These are phyloP conservation scores for Talaromyces sp. DNA, from an alignment of 2,329 filamentous ascomycete genomes.

Conservation along the genomic window DNA sequence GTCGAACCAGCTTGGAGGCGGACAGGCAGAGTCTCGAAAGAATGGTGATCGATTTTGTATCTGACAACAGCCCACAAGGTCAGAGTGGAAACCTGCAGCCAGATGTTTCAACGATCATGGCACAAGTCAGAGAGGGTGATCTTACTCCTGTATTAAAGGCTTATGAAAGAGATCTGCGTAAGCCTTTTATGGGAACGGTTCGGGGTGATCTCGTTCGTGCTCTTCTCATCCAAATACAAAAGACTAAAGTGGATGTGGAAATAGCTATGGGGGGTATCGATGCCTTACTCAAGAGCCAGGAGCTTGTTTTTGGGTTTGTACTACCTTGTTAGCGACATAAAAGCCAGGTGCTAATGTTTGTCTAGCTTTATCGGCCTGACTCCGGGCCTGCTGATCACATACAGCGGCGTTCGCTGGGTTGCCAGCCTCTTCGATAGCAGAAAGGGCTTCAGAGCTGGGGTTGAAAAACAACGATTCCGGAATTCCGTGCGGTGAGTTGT, in stretches of 20 bases:
- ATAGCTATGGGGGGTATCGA: conserved; percentile 95
- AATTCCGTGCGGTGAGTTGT: conserved; percentile 64
- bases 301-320: conserved; percentile 76
- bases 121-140: conserved; percentile 84
- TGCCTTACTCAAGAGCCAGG: conserved; percentile 88
- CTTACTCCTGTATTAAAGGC: conserved; percentile 86
- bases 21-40: conserved; percentile 89
- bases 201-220: conserved; percentile 84
- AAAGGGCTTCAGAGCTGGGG: conserved; percentile 62
- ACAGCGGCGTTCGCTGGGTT: conserved; percentile 71
- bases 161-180: conserved; percentile 83
- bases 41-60: conserved; percentile 96
- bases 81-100: conserved; percentile 53
- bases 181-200: conserved; percentile 76
- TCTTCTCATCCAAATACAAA: conserved; percentile 92
- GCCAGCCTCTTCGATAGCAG: conserved; percentile 66
- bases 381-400: conserved; percentile 82
- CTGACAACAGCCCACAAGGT: conserved; percentile 64
- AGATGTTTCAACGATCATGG: conserved; percentile 70
- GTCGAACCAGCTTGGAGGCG: conserved; percentile 81
- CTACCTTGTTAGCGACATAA: not conserved
- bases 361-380: conserved; percentile 84
- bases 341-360: conserved; percentile 17
- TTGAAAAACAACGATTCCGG: conserved; percentile 66
- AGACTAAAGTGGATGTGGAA: conserved; percentile 97